Conservation (phyloP, 768 basidiomycete genomes). For the Baorangia bicolor region DNA sequence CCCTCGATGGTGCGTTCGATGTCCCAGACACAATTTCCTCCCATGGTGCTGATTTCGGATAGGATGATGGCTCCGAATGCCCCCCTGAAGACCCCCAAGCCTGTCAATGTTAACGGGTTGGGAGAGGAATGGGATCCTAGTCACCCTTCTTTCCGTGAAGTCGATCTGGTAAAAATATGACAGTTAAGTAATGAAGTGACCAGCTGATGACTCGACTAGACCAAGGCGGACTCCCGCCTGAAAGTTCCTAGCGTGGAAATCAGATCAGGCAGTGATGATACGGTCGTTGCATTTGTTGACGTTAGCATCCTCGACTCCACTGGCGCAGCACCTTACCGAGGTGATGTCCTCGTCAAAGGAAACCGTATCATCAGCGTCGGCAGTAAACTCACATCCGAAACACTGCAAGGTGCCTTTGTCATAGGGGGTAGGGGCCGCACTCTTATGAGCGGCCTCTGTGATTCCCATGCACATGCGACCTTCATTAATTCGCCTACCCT, state of each 20-base stretch:
- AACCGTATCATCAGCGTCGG: slow-evolving; percentile 33
- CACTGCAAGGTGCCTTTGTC: slow-evolving; percentile 20
- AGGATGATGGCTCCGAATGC: slow-evolving; percentile 23
- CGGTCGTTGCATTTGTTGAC: slow-evolving; percentile 24
- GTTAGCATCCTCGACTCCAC: slow-evolving; percentile 39
- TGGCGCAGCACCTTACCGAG: slow-evolving; percentile 31
- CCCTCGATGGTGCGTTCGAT: slow-evolving; percentile 21
- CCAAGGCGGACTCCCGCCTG: slow-evolving; percentile 20
- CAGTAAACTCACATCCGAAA: slow-evolving; percentile 18
- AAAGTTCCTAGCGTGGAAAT: slow-evolving; percentile 28
- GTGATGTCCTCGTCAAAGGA: slow-evolving; percentile 35
- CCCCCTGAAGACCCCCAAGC: not conserved
- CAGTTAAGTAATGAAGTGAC: not conserved
- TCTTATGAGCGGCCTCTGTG: slow-evolving; percentile 37
- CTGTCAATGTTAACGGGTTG: slow-evolving; percentile 15
- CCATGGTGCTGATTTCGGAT: not conserved
- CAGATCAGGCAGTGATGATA: slow-evolving; percentile 19
- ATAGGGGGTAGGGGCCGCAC: slow-evolving; percentile 35
- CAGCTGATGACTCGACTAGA: slow-evolving; percentile 7
- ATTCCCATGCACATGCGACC: slow-evolving; percentile 35
- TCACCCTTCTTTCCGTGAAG: slow-evolving; percentile 22
- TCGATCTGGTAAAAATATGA: slow-evolving; percentile 18
- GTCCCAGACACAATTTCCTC: not conserved
- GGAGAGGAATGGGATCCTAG: slow-evolving; percentile 26
- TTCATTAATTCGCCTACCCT: slow-evolving; percentile 34